Base-by-base conservation (phyloP, 1,139 yeast species). In the Arxiozyma heterogenica region DNA sequence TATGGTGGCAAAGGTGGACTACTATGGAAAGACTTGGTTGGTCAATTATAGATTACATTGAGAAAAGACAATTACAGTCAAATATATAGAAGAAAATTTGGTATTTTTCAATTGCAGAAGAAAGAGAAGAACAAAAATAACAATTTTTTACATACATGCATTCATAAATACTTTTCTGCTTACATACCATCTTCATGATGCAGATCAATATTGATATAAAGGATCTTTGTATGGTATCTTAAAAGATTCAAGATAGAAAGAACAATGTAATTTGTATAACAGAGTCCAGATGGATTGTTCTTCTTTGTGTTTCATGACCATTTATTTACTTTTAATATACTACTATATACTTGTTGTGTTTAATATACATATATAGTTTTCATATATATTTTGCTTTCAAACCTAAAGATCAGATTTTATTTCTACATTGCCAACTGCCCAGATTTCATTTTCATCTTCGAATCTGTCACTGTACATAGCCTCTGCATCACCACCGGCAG, bases 121-220 rank as follows among this genome's bases (percentile, higher is more conserved):
- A 23, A 23, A 6, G 6, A 6, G 25, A 6, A 4, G 30, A 8
- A 27, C 11, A 27, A 5, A 27, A 30, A n/a, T n/a, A n/a, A n/a
- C n/a, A n/a, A n/a, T n/a, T n/a, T 30, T 45, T 25, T 30, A 44
- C 17, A 12, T 12, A 9, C 4, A 2, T 34, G n/a, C n/a, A 34
- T 15, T 34, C n/a, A 15, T 34, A 43, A 3, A 12, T 23, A n/a
- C 25, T 18, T 18, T 42, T 42, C 6, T 20, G 17, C 21, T 8
- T 93, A 97, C 1, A 93, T 98, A 53, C 98, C 98, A 68, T 93
- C 98, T 25, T 98, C 98, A 67, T 93, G 98, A 69, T 93, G 98
- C 27, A 93, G 81, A 69, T 93, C 98, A 54, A 91, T 91, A 70
- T 93, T 98, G 54, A 93, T 89, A 67, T 93, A 93, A 65, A 93